A percentile compares a stretch with the other conserved stretches of the same genome.
These are phyloP conservation scores for Vaccinium macrocarpon DNA, from an alignment of 148 eudicot species.

Conservation along the genomic window DNA sequence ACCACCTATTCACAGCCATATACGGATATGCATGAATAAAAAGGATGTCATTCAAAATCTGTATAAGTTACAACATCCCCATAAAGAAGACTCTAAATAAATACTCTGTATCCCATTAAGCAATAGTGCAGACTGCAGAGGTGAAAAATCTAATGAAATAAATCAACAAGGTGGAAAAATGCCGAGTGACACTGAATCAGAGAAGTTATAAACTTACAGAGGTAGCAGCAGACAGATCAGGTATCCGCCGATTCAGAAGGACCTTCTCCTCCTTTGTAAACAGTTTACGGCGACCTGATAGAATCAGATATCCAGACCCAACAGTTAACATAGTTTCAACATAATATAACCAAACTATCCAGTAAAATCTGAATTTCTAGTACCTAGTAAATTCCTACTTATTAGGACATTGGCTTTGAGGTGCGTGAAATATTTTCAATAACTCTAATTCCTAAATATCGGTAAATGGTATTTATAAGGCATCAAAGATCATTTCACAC, in stretches of 20 bases:
- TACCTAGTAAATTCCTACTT: neutral
- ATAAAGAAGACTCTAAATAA: neutral
- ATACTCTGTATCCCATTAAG: neutral
- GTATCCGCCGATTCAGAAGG: constrained; percentile 55
- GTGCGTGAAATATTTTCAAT: neutral
- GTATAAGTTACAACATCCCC: neutral
- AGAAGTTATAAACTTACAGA: constrained; percentile 53
- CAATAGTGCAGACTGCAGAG: no score
- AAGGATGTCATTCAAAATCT: neutral
- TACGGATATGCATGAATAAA: neutral
- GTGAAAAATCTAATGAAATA: neutral
- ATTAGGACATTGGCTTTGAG: no score
- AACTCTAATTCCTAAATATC: no score
- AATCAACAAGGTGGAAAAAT: neutral
- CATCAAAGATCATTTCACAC: no score
- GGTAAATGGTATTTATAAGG: no score
- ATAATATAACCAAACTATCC: neutral
- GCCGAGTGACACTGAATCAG: neutral
- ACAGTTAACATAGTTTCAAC: neutral
- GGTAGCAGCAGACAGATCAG: constrained; percentile 66
- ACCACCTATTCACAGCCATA: constrained; percentile 4
- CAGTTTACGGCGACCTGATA: constrained; percentile 57
- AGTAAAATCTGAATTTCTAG: neutral
- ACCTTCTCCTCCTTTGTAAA: constrained; percentile 80
- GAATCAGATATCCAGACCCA: constrained; percentile 8